These are phyloP conservation scores for Phyllostachys edulis DNA, from an alignment of 176 grass and related monocot species.

Conservation along the genomic window DNA sequence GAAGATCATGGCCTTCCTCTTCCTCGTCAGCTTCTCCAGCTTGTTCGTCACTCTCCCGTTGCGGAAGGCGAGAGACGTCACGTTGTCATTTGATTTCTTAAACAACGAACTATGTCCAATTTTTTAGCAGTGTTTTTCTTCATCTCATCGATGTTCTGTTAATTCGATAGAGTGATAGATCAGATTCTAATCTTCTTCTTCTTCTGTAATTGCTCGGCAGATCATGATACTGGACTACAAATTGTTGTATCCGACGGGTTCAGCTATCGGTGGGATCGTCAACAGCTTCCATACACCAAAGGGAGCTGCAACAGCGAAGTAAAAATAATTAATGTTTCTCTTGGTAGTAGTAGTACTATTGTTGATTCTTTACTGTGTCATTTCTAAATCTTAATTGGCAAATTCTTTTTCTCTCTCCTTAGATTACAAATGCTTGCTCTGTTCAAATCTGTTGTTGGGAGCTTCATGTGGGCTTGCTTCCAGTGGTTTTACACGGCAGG, in stretches of 20 bases:
- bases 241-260: conserved; percentile 50
- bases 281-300: conserved; percentile 60
- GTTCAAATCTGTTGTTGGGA: conserved; percentile 17
- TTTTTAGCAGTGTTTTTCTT: background rate
- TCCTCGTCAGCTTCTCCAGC: conserved; percentile 46
- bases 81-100: background rate
- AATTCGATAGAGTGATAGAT: background rate
- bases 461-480: conserved; percentile 53
- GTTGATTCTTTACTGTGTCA: background rate
- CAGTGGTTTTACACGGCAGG: conserved; percentile 58
- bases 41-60: conserved; percentile 40
- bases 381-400: background rate
- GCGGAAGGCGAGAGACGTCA: conserved; percentile 19
- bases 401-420: background rate
- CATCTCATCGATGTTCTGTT: background rate
- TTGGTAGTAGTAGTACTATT: background rate
- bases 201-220: background rate
- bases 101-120: background rate
- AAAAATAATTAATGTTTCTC: background rate
- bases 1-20: conserved; percentile 46
- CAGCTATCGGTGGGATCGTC: conserved; percentile 48
- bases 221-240: conserved; percentile 65
- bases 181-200: background rate
- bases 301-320: conserved; percentile 44
- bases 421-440: conserved; percentile 31